Percentiles rank a stretch among this genome's conserved stretches.
These are phyloP conservation scores for Pyronema omphalodes DNA, from an alignment of 495 filamentous ascomycete genomes.

Conservation along the genomic window DNA sequence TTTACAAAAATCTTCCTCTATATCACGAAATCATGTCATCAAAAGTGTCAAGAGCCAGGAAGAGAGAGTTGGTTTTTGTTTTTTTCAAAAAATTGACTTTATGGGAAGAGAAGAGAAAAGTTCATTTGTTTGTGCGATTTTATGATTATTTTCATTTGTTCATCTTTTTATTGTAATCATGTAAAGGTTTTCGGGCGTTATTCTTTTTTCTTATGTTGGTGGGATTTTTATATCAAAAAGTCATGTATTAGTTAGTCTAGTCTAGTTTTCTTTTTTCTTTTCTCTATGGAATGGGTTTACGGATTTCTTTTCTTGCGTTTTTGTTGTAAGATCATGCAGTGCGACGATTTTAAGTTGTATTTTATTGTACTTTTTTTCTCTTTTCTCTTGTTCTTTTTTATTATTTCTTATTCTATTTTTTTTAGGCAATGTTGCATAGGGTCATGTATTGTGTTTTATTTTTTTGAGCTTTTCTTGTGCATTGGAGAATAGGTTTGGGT, in stretches of 20 bases:
- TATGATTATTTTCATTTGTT: not conserved
- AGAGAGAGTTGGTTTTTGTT: not conserved
- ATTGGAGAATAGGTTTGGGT: too few relatives aligned
- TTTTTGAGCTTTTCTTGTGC: too few relatives aligned
- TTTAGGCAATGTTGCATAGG: too few relatives aligned
- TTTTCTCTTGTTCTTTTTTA: too few relatives aligned
- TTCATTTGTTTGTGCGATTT: not conserved
- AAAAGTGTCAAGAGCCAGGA: not conserved
- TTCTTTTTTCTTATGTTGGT: not conserved
- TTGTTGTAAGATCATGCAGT: too few relatives aligned
- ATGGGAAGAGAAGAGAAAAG: slow-evolving; percentile 1
- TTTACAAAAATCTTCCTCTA: not conserved
- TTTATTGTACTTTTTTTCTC: too few relatives aligned
- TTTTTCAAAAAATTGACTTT: not conserved
- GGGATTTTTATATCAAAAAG: not conserved
- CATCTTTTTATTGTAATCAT: not conserved
- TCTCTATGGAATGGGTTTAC: too few relatives aligned
- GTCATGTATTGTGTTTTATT: too few relatives aligned
- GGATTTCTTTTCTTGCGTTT: too few relatives aligned
- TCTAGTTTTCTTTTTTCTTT: too few relatives aligned
- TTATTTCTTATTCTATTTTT: too few relatives aligned
- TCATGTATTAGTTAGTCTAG: not conserved
- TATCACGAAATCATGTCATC: not conserved
- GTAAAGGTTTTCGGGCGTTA: not conserved
- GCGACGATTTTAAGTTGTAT: too few relatives aligned